Evolutionary conservation across 495 filamentous ascomycete species (phyloP).

Genomic region (Talaromyces borbonicus): DNA sequence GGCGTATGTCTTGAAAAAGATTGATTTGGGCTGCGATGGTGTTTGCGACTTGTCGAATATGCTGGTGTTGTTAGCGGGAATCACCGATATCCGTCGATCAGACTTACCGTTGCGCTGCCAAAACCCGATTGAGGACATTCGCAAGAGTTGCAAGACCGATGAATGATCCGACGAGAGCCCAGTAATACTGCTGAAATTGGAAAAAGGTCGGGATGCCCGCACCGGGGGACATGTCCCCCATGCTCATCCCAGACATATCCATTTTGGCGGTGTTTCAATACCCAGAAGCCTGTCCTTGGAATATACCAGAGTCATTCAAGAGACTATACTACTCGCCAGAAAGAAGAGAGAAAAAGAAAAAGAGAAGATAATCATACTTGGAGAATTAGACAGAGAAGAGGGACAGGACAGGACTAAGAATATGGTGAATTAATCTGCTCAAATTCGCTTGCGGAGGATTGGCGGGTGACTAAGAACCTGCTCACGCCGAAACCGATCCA

Average conservation of each 20-base stretch:
- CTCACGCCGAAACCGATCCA: conserved; percentile 3
- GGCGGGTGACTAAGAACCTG: neutral
- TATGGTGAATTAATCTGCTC: neutral
- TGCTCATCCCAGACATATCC: conserved; percentile 24
- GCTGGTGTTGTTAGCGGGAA: conserved; percentile 11
- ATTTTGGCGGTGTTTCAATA: conserved; percentile 11
- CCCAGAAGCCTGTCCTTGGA: neutral
- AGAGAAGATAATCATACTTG: neutral
- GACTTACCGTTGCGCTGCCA: conserved; percentile 40
- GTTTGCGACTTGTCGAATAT: conserved; percentile 23
- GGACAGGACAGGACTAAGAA: neutral
- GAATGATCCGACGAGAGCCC: conserved; percentile 47
- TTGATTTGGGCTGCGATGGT: conserved; percentile 56
- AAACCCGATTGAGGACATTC: conserved; percentile 35
- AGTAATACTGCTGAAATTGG: conserved; percentile 46
- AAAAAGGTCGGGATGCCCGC: conserved; percentile 34
- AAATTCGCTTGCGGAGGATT: neutral
- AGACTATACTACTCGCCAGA: no score
- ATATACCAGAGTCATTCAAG: neutral
- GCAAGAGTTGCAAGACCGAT: conserved; percentile 42
- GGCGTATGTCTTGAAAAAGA: conserved; percentile 46
- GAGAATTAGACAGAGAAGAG: neutral
- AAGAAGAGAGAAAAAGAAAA: neutral
- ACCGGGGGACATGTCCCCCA: conserved; percentile 38
- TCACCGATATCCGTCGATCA: neutral